Base-by-base conservation (phyloP, 108 stramenopile species). In the Nitzschia palea region DNA sequence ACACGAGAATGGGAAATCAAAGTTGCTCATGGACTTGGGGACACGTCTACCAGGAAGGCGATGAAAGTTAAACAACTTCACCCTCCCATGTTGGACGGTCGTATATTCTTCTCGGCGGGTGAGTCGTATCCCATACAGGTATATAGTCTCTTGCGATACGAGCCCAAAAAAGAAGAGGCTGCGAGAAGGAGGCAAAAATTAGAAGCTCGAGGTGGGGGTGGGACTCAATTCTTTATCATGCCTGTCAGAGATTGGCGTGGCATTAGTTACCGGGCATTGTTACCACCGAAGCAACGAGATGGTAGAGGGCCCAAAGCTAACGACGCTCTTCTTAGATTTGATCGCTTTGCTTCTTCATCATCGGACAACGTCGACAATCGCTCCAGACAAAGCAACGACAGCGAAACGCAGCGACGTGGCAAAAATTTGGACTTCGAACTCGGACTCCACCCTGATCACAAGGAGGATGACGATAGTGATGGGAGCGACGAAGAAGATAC, bases 211-310 rank as follows among this genome's bases (percentile, higher is more conserved):
- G 90, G 91, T 59, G 95, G 91, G 43, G 95, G 91, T 50, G 90
- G 89, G 3, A 82, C 83, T 27, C 85, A 90, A 53, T 73, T 73
- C 32, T 93, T 93, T 77, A 87, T 88, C 9, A 76, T 93, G 61
- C 91, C 91, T 4, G 71, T 78, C 23, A 65, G 91, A 59, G 91
- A 93, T 68, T 93, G 91, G 91, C 78, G 91, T 56, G 91, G 91
- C 17, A 88, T 87, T 32, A 84, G 84, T 15, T 93, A 87, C 66
- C 81, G 88, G 15, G 75, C 83, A 14, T 64, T 93, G 9, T 52
- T 93, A 18, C 72, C 72, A 2, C 9, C 50, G 1, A 59, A 33
- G 44, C 31, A 22, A 14, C 20, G 34, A 37, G 52, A 50, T 20
- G 15, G 18, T 3, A 12, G 53, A 6, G 14, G 4, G 12, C 33